phyloP scores from a whole-genome alignment of 2,329 filamentous ascomycete species.

The Pseudopyricularia javanii region DNA sequence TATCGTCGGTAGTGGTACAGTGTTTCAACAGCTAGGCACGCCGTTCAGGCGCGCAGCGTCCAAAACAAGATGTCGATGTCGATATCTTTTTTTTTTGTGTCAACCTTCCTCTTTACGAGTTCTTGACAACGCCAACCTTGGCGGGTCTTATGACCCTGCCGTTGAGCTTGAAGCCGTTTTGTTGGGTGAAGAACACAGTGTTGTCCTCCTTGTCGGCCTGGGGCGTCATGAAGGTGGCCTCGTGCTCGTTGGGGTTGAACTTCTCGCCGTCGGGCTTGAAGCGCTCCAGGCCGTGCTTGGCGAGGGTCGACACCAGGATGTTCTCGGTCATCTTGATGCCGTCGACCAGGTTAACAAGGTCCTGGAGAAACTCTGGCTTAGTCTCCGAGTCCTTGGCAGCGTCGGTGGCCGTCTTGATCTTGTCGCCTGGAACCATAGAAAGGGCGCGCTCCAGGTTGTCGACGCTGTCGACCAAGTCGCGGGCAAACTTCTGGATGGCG shows the following conservation, averaged over 20 bases:
- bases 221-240: conserved; percentile 90
- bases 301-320: conserved; percentile 75
- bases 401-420: conserved; percentile 36
- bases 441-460: conserved; percentile 97
- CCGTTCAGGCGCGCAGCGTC: neutral
- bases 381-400: conserved; percentile 18
- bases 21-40: conserved; percentile 18
- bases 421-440: conserved; percentile 61
- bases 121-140: conserved; percentile 95
- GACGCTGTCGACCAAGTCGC: conserved; percentile 87
- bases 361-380: conserved; percentile 45
- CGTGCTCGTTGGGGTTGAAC: conserved; percentile 94
- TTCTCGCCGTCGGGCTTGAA: conserved; percentile 74
- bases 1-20: neutral
- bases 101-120: conserved; percentile 28
- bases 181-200: conserved; percentile 82
- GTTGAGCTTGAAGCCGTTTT: conserved; percentile 92
- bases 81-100: conserved; percentile 1
- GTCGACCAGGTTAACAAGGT: conserved; percentile 70
- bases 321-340: conserved; percentile 92
- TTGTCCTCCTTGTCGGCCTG: conserved; percentile 81
- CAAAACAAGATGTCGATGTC: conserved; percentile 8
- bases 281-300: conserved; percentile 88
- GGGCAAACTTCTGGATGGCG: conserved; percentile 89
- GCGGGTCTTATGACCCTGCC: conserved; percentile 79